Evolutionary conservation across 164 flowering plant genomes (phyloP).

Genomic region (Chloranthus sessilifolius): DNA sequence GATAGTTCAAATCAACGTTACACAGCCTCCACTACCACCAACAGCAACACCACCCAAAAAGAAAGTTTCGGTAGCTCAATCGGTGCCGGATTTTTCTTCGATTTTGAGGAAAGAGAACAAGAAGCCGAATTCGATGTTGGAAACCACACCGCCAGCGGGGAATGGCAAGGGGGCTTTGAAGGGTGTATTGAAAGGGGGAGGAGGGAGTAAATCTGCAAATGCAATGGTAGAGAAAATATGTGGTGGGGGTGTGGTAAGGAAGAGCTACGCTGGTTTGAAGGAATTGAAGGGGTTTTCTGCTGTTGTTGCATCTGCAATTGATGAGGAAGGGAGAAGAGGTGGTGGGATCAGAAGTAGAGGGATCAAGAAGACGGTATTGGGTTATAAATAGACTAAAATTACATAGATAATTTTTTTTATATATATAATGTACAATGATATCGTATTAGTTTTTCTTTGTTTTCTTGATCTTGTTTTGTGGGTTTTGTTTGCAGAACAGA

Average conservation of each 20-base stretch:
- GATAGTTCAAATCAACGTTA: no score
- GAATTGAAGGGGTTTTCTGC: conserved; percentile 53
- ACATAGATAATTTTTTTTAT: no score
- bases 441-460: no score
- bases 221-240: conserved; percentile 48
- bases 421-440: no score
- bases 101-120: conserved; percentile 68
- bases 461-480: no score
- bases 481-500: no score
- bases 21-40: conserved; percentile 3
- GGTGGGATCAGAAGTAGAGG: conserved; percentile 22
- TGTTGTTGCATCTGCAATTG: conserved; percentile 45
- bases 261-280: conserved; percentile 56
- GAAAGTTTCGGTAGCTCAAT: conserved; percentile 54
- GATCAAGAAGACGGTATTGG: conserved; percentile 34
- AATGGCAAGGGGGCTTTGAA: conserved; percentile 21
- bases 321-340: conserved; percentile 36
- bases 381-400: no score
- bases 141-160: conserved; percentile 47
- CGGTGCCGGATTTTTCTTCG: conserved; percentile 76
- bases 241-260: conserved; percentile 33
- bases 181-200: conserved; percentile 20
- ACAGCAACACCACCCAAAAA: conserved; percentile 40
- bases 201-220: conserved; percentile 61
- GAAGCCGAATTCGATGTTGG: conserved; percentile 36